Evolutionary conservation across 768 basidiomycete species (phyloP).

Genomic region (Trametes gibbosa): DNA sequence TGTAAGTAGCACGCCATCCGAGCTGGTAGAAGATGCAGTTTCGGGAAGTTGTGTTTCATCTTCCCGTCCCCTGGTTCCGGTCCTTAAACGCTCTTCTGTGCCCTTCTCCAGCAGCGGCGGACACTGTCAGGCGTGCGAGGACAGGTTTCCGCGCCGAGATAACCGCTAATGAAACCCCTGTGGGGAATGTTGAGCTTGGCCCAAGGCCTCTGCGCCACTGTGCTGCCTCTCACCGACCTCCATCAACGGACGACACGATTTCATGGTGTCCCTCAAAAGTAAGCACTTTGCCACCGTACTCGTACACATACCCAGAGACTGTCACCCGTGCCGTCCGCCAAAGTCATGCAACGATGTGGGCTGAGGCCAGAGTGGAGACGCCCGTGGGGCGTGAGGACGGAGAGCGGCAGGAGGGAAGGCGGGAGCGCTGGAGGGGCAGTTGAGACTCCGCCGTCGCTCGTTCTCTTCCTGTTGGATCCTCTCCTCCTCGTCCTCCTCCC

Average conservation of each 20-base stretch:
- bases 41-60: too few species aligned
- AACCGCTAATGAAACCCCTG: constrained; percentile 12
- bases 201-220: not conserved
- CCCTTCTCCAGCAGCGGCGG: not conserved
- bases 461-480: constrained; percentile 8
- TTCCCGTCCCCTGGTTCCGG: not conserved
- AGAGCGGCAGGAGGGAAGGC: constrained; percentile 2
- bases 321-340: too few species aligned
- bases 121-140: constrained; percentile 2
- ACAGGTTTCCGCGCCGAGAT: constrained; percentile 5
- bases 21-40: too few species aligned
- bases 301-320: too few species aligned
- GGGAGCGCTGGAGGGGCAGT: constrained; percentile 4
- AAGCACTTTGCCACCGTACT: not conserved
- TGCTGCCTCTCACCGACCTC: not conserved
- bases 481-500: constrained; percentile 11
- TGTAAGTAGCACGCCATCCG: too few species aligned
- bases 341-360: not conserved
- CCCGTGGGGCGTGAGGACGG: constrained; percentile 1
- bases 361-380: not conserved
- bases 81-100: not conserved
- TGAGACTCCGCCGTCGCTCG: constrained; percentile 22
- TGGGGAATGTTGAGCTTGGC: not conserved
- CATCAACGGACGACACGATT: not conserved
- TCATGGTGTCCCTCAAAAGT: constrained; percentile 4